phyloP scores from a whole-genome alignment of 2,329 filamentous ascomycete genomes.

The Fusarium gaditjirri region DNA sequence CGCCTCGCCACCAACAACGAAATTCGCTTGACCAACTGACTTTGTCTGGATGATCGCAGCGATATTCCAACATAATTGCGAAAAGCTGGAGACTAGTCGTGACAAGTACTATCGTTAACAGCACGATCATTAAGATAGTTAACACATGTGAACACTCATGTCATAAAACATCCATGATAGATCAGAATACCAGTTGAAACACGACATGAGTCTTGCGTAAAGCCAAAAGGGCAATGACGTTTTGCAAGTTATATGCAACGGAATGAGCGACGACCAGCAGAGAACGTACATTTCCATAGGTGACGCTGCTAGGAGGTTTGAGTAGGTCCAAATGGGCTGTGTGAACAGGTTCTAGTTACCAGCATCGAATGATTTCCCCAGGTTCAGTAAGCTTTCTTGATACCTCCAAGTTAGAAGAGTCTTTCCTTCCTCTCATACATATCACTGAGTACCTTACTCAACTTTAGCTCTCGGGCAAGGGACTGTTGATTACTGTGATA shows the following conservation, averaged over 20 bases:
- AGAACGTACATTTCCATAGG: not conserved
- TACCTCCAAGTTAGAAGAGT: accelerated
- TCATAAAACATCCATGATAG: not conserved
- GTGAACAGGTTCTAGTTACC: accelerated
- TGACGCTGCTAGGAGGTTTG: too few species aligned
- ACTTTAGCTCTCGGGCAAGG: not conserved
- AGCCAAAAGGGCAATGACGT: accelerated
- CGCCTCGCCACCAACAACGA: not conserved
- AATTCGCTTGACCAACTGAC: not conserved
- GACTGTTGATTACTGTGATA: too few species aligned
- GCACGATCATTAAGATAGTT: not conserved
- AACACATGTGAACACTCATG: not conserved
- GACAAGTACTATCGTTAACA: accelerated
- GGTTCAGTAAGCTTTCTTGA: not conserved
- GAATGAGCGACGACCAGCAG: not conserved
- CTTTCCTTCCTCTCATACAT: not conserved
- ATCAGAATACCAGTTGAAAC: not conserved
- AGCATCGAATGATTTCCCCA: not conserved
- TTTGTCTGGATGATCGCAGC: not conserved
- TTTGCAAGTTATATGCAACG: not conserved
- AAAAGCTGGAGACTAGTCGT: not conserved
- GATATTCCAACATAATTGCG: not conserved
- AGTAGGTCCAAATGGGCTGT: accelerated
- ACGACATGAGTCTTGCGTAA: not conserved
- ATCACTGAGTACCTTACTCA: not conserved